phyloP scores from a whole-genome alignment of 148 eudicot genomes.

The Pouteria glomerata region DNA sequence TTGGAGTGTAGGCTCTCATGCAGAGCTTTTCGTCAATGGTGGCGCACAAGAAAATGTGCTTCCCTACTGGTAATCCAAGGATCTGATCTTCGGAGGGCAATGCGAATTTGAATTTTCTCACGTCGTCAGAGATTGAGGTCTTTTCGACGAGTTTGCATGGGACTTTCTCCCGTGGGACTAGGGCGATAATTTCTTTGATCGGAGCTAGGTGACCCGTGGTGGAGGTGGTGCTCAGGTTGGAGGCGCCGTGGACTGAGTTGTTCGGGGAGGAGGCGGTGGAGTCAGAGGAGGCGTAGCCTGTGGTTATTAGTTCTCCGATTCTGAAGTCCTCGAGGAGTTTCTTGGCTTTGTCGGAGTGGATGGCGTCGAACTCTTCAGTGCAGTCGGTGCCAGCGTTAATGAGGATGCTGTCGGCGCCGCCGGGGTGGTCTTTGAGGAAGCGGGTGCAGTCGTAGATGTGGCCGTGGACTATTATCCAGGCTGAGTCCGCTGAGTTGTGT shows the following conservation, averaged over 20 bases:
- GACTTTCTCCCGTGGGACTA: conserved; percentile 59
- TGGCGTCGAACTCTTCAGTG: conserved; percentile 91
- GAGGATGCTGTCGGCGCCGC: conserved; percentile 81
- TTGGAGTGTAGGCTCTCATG: conserved; percentile 92
- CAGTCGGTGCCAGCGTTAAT: conserved; percentile 93
- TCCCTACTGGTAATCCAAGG: conserved; percentile 78
- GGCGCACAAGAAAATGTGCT: conserved; percentile 76
- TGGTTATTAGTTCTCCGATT: conserved; percentile 63
- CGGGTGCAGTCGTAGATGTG: conserved; percentile 67
- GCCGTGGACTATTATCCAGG: conserved; percentile 73
- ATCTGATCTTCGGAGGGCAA: conserved; percentile 64
- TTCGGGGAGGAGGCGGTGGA: conserved; percentile 41
- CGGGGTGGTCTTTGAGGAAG: conserved; percentile 88
- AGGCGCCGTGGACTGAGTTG: conserved; percentile 56
- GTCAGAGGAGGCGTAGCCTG: conserved; percentile 35
- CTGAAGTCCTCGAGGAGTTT: conserved; percentile 63
- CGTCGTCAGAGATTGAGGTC: conserved; percentile 66
- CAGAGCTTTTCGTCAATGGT: conserved; percentile 62
- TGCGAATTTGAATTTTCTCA: conserved; percentile 54
- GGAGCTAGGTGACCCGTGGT: conserved; percentile 32
- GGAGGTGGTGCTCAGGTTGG: conserved; percentile 23
- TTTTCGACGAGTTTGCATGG: conserved; percentile 69
- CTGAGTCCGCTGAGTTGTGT: conserved; percentile 70
- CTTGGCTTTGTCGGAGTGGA: conserved; percentile 87
- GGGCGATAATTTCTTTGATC: conserved; percentile 56